These are phyloP conservation scores for Metschnikowia similis DNA, from an alignment of 805 yeast species.

Conservation along the genomic window DNA sequence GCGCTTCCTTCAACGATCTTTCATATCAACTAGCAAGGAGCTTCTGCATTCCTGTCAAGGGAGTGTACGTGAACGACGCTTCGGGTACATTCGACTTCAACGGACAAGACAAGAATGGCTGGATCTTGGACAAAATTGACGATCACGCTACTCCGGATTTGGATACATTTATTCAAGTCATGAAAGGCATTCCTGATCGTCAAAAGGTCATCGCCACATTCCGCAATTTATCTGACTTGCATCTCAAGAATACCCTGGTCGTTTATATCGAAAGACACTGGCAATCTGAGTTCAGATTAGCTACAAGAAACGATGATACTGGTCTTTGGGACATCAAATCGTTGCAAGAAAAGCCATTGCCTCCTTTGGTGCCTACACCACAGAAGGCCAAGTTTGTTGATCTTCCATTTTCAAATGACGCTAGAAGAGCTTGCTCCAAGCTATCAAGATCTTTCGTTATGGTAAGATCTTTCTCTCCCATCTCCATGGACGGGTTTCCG, in stretches of 20 bases:
- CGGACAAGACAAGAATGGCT: constrained; percentile 60
- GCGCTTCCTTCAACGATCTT: constrained; percentile 80
- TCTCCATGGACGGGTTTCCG: constrained; percentile 73
- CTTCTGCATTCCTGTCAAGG: constrained; percentile 77
- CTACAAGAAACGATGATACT: constrained; percentile 53
- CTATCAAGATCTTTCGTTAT: constrained; percentile 68
- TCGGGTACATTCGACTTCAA: constrained; percentile 70
- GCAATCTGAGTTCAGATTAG: constrained; percentile 66
- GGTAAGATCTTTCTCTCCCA: constrained; percentile 60
- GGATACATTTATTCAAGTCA: constrained; percentile 71
- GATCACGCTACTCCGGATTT: constrained; percentile 70
- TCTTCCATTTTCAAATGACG: constrained; percentile 51
- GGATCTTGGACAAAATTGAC: constrained; percentile 77
- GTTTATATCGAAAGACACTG: constrained; percentile 82
- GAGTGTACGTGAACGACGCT: constrained; percentile 76
- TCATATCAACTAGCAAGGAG: constrained; percentile 87
- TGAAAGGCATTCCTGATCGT: constrained; percentile 73
- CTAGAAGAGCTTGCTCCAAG: constrained; percentile 44
- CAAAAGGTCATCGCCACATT: constrained; percentile 65
- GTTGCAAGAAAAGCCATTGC: constrained; percentile 57
- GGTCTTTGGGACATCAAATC: constrained; percentile 55
- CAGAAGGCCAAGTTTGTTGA: constrained; percentile 68
- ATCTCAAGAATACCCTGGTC: constrained; percentile 63
- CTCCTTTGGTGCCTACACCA: constrained; percentile 49
- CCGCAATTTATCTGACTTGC: constrained; percentile 77